Base-by-base conservation (phyloP, 2,329 filamentous ascomycete genomes). In the Aureobasidium lini region DNA sequence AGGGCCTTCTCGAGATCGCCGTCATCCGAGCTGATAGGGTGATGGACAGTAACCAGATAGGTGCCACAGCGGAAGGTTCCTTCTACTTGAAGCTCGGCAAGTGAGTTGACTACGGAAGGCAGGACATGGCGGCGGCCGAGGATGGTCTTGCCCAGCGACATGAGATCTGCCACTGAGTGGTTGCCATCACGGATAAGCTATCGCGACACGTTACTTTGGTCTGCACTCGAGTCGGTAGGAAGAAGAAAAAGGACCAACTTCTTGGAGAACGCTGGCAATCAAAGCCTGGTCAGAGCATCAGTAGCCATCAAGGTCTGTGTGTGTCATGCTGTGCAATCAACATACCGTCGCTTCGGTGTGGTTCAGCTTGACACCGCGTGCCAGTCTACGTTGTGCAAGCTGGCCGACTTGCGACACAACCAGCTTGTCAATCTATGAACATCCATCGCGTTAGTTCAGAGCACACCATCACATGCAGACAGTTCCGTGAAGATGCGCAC, bases 171-270 rank as follows among this genome's bases (percentile, higher is more conserved):
- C 57, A 97, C 93, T 13, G 83, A 88, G 76, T 96, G 90, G 66
- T 88, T 85, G 71, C 93, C 93, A 93, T 97, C 93, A 72, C 93
- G 92, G 72, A 97, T 95, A 68, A 96, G 86, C 82, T 87, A 66
- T 66, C 54, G 32, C 6, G 44, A 48, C 54, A 28, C 28, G 54
- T 48, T 36, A 37, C 34, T 42, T 62, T 18, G 54, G 62, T 15
- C 40, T 48, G 50, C 13, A 15, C 9, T 29, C 29, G 11, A 34
- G 9, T 16, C 5, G 13, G 6, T 18, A 13, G 23, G 23, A 18
- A 13, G 52, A 29, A 58, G 29, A 31, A 36, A 23, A 40, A 15
- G 42, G 42, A 67, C 66, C 60, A 74, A 86, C 84, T 74, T 97
- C 93, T 74, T 96, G 93, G 52, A 97, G 81, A 72, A 92, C 92